Conservation (phyloP, 148 eudicot genomes). For the Spergularia marina region DNA sequence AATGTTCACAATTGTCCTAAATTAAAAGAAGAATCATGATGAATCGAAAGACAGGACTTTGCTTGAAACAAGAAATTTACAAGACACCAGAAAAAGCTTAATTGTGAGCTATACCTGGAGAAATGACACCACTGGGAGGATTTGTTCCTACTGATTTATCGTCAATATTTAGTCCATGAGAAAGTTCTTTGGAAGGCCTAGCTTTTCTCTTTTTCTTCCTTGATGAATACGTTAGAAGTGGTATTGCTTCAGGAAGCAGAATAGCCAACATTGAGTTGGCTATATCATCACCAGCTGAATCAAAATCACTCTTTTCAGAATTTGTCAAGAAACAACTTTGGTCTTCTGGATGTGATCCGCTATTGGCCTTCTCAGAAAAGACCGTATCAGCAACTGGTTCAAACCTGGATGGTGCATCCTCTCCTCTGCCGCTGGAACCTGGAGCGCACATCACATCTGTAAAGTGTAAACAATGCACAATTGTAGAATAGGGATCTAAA, state of each 20-base stretch:
- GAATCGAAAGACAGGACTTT: conserved; percentile 11
- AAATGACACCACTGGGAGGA: conserved; percentile 18
- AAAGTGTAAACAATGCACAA: conserved; percentile 32
- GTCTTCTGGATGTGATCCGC: conserved; percentile 49
- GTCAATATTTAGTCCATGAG: conserved; percentile 22
- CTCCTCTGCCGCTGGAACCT: conserved; percentile 26
- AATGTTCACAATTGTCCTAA: conserved; percentile 9
- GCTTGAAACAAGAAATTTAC: conserved; percentile 6
- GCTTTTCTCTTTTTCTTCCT: conserved; percentile 53
- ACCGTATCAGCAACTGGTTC: conserved; percentile 31
- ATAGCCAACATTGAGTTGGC: conserved; percentile 71
- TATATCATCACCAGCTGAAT: conserved; percentile 68
- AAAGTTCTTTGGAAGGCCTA: conserved; percentile 29
- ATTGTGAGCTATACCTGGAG: conserved; percentile 37
- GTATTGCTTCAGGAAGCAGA: conserved; percentile 85
- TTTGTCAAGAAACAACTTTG: conserved; percentile 29
- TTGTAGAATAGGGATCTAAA: not conserved
- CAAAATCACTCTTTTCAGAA: conserved; percentile 56
- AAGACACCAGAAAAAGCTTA: conserved; percentile 11
- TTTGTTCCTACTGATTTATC: conserved; percentile 23
- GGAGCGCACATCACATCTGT: conserved; percentile 35
- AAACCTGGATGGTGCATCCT: conserved; percentile 19
- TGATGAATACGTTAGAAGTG: conserved; percentile 68
- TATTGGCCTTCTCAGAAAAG: conserved; percentile 26
- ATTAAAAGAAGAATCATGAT: not conserved